A percentile compares a stretch with the other conserved stretches of the same genome.
These are phyloP conservation scores for Hygrophila difformis DNA, from an alignment of 257 asterid species.

Conservation along the genomic window DNA sequence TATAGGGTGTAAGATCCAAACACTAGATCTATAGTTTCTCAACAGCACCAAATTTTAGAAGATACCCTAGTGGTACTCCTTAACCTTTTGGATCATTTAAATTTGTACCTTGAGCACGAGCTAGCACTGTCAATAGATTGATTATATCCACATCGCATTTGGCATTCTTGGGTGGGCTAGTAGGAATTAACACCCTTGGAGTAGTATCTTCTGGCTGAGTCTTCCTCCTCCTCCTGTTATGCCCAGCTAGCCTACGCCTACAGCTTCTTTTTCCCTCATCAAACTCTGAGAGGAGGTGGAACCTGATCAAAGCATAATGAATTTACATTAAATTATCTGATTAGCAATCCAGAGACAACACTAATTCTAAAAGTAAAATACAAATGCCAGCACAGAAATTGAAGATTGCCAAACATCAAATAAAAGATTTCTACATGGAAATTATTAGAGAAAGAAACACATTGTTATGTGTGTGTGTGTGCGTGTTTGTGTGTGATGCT, in stretches of 20 bases:
- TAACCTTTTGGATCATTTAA: background rate
- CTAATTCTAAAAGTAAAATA: background rate
- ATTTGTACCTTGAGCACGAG: conserved; percentile 56
- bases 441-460: background rate
- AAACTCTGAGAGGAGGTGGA: conserved; percentile 83
- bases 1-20: too few relatives aligned
- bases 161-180: conserved; percentile 27
- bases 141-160: conserved; percentile 39
- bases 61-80: conserved; percentile 1
- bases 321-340: conserved; percentile 6
- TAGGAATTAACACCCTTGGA: conserved; percentile 33
- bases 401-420: too few relatives aligned
- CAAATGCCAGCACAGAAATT: background rate
- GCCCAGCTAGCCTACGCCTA: conserved; percentile 96
- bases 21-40: too few relatives aligned
- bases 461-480: background rate
- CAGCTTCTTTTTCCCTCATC: conserved; percentile 98
- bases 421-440: background rate
- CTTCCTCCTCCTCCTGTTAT: conserved; percentile 92
- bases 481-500: background rate
- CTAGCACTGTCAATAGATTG: conserved; percentile 51
- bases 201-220: conserved; percentile 67
- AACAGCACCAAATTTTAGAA: background rate
- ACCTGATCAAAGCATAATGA: conserved; percentile 42
- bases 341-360: background rate